Conservation (phyloP, 371 early-diverging fungal genomes). For the Lichtheimia corymbifera region DNA sequence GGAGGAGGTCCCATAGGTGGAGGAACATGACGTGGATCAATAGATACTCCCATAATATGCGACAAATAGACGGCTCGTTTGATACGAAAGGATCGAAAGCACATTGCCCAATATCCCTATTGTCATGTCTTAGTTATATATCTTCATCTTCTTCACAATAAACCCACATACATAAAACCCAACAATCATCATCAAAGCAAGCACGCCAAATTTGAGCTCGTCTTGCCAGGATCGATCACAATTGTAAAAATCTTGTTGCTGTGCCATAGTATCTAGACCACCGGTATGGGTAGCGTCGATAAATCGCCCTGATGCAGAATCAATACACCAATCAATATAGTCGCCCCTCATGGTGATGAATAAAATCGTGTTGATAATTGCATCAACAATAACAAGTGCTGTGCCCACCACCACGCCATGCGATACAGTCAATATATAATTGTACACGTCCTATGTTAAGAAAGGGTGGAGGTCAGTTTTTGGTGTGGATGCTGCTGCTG, state of each 20-base stretch:
- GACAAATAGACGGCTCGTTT: constrained; percentile 7
- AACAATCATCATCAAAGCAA: constrained; percentile 16
- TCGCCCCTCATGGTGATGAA: constrained; percentile 13
- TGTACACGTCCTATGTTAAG: too few relatives aligned
- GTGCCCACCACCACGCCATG: constrained; percentile 11
- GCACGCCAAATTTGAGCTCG: constrained; percentile 20
- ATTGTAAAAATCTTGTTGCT: constrained; percentile 19
- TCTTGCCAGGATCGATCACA: constrained; percentile 23
- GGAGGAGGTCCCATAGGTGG: not conserved
- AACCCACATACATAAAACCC: constrained; percentile 15
- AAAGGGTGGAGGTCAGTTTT: too few relatives aligned
- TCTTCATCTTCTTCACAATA: not conserved
- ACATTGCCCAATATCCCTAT: constrained; percentile 21
- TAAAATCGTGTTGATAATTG: constrained; percentile 18
- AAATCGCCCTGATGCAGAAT: constrained; percentile 5
- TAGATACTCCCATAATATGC: not conserved
- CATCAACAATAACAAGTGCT: constrained; percentile 16
- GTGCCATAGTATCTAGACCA: not conserved
- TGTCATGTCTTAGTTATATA: not conserved
- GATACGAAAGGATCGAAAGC: constrained; percentile 15
- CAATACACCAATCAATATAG: constrained; percentile 17
- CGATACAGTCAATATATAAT: not conserved
- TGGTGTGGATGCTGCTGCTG: too few relatives aligned
- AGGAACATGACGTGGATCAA: not conserved
- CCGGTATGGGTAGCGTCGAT: not conserved